Evolutionary conservation across 176 grass and related monocot genomes (phyloP), one percentile per base, ranked within the genome.

Genomic region (Ensete glaucum): DNA sequence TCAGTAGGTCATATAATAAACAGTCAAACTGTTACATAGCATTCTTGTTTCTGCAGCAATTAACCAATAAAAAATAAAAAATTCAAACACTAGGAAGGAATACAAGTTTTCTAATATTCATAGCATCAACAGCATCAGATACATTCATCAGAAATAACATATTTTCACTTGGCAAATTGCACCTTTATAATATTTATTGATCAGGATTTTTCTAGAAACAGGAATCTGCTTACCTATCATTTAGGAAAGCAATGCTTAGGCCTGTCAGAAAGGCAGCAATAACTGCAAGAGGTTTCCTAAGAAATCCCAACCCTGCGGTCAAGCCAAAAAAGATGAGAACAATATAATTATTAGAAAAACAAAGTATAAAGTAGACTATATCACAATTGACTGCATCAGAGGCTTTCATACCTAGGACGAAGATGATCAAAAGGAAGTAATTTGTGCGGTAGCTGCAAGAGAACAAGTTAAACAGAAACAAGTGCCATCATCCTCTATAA

Each of bases 201-300:
- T 24, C 17, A 19, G 11, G 11, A 65, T 64, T 26, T 64, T 24
- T 43, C 34, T 43, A 43, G n/a, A 24, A 52, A 22, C 15, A 72
- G n/a, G 27, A 29, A 60, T 16, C 83, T 59, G 4, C 53, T 69
- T 85, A 91, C 95, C 95, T 93, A 62, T 98, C 95, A 82, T 98
- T 98, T 49, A 98, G 88, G 80, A 98, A 86, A 73, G 86, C 84
- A 53, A 98, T 89, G 84, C 85, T 91, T 62, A 93, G 23, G 52
- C 83, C 95, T 53, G 90, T 98, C 88, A 91, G 85, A 85, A 91
- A 81, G 12, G 95, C 88, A 53, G 95, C 90, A 65, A 93, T 48
- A 66, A 98, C 87, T 63, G 95, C 95, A 83, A 98, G 62, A 11
- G 95, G 95, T 52, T 89, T 98, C 84, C 80, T 80, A 84, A 98